Evolutionary conservation across 2,329 filamentous ascomycete genomes (phyloP).

Genomic region (Zopfia rhizophila): DNA sequence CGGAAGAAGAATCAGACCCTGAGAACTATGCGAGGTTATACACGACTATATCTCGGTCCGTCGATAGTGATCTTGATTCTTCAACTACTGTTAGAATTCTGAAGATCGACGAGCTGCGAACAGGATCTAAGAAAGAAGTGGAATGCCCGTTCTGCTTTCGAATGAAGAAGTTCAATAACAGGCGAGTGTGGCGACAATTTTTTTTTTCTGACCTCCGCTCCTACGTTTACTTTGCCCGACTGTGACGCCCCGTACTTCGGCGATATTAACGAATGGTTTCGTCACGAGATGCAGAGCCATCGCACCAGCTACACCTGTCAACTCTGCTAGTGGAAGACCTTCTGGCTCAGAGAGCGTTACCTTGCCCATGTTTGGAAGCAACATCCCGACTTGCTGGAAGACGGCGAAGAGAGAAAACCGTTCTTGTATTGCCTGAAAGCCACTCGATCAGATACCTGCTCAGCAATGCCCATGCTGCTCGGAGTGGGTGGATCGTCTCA

Average conservation of each 20-base stretch:
- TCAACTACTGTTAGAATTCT: slow-evolving; percentile 15
- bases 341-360: slow-evolving; percentile 9
- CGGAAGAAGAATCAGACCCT: slow-evolving; percentile 18
- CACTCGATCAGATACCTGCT: slow-evolving; percentile 22
- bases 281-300: slow-evolving; percentile 29
- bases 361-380: slow-evolving; percentile 18
- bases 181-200: slow-evolving; percentile 23
- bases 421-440: slow-evolving; percentile 13
- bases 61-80: slow-evolving; percentile 17
- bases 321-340: slow-evolving; percentile 19
- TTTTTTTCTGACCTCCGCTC: slow-evolving; percentile 28
- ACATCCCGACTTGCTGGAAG: slow-evolving; percentile 16
- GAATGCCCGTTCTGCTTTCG: slow-evolving; percentile 32
- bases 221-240: slow-evolving; percentile 28
- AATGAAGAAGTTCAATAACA: slow-evolving; percentile 22
- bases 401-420: slow-evolving; percentile 4
- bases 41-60: slow-evolving; percentile 24
- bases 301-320: slow-evolving; percentile 20
- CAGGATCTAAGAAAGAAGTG: slow-evolving; percentile 13
- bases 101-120: slow-evolving; percentile 21
- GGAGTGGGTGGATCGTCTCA: slow-evolving; percentile 17
- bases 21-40: slow-evolving; percentile 23
- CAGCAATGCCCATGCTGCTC: slow-evolving; percentile 29
- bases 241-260: slow-evolving; percentile 24
- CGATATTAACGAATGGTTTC: slow-evolving; percentile 30